Evolutionary conservation across 352 stramenopile species (phyloP), one percentile per base, ranked within the genome.

Genomic region (Globisporangium ultimum): DNA sequence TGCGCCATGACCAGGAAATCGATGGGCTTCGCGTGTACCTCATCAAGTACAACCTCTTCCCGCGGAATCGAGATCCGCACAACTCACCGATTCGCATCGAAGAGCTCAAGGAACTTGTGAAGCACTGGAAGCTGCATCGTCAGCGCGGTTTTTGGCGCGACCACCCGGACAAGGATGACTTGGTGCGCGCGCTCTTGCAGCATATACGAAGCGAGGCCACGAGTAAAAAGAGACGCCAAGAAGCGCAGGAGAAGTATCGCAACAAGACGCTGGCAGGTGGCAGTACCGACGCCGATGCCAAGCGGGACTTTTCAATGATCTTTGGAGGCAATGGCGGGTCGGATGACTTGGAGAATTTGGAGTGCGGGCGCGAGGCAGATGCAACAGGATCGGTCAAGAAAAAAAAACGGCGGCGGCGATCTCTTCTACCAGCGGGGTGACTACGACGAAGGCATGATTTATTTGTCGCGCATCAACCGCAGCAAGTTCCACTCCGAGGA

Each of bases 101-200:
- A 47, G 87, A 97, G 71, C 80, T 97, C 45, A 97, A 97, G 66
- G 91, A 97, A 60, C 73, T 97, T 11, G 88, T 96, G 14, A 92
- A 95, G 58, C 81, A 94, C 67, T 97, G 89, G 87, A 96, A 96
- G 64, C 74, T 96, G 5, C 89, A 97, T 53, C 80, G 78, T 8
- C 84, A 96, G 64, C 87, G 88, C 9, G 84, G 87, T 14, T 97
- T 97, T 61, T 96, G 87, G 89, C 87, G 87, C 21, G 87, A 95
- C 60, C 85, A 97, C 54, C 85, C 86, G 4, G 81, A 95, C 63
- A 96, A 95, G 68, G 88, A 97, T 48, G 87, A 97, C 57, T 80
- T 97, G 38, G 82, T 96, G 51, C 77, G 84, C 20, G 89, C 88
- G 3, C 56, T 96, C 10, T 63, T 97, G 24, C 81, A 96, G 55